Base-by-base conservation (phyloP, 2,329 filamentous ascomycete species). In the Clarireedia homoeocarpa region DNA sequence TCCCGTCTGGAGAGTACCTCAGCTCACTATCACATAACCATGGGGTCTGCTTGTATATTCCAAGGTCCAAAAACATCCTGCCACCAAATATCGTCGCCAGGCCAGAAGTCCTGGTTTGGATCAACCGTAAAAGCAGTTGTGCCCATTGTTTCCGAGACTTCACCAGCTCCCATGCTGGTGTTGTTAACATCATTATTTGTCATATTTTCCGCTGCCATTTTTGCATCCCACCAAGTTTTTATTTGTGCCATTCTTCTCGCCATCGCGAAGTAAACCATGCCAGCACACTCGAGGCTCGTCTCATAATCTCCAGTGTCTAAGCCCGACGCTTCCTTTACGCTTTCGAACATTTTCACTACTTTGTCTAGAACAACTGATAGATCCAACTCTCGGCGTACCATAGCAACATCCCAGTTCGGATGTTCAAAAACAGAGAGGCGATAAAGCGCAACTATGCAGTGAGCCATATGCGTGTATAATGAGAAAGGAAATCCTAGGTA, bases 301-400 rank as follows among this genome's bases (percentile, higher is more conserved):
- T 17, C 12, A 15, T 20, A 26, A 12, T 36, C 4, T 17, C 38
- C 47, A 7, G 44, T 20, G 17, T 26, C 47, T 17, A 27, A 47
- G 36, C 40, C 27, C 38, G 6, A 6, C 26, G 45, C 20, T 24
- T 17, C 3, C 7, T 27, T 42, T 5, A 44, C 53, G 24, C 39
- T 36, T 10, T 42, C 46, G 12, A 48, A 44, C 3, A 6, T 34
- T 14, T 51, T 42, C 1, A 38, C 4, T 6, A 55, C 44, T 24
- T 30, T 26, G 34, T 20, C 53, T 4, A 55, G 47, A 6, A 55
- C 10, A 1, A 10, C 5, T 6, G 53, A 55, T 10, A 51, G 10
- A 53, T 56, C 42, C n/a, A 56, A 46, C 12, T 49, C 27, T 40
- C 49, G 46, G 27, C 52, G 46, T 3, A 58, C 39, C 30, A 47